Conservation (phyloP, 495 filamentous ascomycete genomes). For the Pseudoneurospora amorphoporcata region DNA sequence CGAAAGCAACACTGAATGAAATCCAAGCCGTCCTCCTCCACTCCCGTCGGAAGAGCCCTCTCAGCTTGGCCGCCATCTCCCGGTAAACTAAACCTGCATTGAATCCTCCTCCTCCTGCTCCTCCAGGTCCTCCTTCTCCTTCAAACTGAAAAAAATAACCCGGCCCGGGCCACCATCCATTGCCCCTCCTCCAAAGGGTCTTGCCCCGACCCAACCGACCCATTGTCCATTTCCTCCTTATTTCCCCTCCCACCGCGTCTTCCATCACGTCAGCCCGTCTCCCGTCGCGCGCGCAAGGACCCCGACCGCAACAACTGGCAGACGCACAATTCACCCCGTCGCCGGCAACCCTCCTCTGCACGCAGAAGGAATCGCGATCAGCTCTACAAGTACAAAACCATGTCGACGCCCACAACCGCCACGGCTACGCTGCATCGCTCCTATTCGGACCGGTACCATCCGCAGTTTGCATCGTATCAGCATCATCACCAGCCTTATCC, state of each 20-base stretch:
- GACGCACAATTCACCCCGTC: neutral
- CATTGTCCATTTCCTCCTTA: neutral
- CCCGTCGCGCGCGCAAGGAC: neutral
- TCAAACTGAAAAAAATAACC: neutral
- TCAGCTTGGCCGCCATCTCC: neutral
- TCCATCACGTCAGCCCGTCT: neutral
- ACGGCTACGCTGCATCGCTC: conserved; percentile 67
- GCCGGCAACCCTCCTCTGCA: neutral
- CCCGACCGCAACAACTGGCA: neutral
- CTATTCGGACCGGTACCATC: conserved; percentile 60
- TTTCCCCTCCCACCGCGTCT: neutral
- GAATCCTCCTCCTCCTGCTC: neutral
- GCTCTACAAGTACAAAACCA: conserved; percentile 26
- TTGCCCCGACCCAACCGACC: neutral
- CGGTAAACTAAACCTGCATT: neutral
- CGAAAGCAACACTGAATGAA: neutral
- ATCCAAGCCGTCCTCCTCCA: neutral
- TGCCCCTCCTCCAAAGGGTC: neutral
- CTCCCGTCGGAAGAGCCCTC: neutral
- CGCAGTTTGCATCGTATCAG: conserved; percentile 16
- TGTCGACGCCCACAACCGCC: conserved; percentile 81
- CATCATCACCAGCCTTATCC: conserved; percentile 13
- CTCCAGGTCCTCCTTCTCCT: neutral
- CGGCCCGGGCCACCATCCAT: neutral
- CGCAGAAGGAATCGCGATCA: neutral